Percentiles rank a stretch among this genome's conserved stretches.
phyloP scores from a whole-genome alignment of 2,329 filamentous ascomycete genomes.

The Sporothrix sp. region DNA sequence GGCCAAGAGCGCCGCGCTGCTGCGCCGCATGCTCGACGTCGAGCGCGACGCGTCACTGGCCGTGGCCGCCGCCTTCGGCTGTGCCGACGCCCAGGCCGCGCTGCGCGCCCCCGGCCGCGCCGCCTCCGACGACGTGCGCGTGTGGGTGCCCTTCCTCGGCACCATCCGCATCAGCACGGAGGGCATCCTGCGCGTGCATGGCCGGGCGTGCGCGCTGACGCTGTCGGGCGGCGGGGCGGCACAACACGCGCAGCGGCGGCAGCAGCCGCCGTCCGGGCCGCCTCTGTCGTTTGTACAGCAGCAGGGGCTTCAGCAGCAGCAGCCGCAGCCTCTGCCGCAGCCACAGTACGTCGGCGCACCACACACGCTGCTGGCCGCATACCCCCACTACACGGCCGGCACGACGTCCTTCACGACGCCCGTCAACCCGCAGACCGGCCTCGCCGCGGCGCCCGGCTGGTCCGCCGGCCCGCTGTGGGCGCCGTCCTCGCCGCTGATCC shows the following conservation, averaged over 20 bases:
- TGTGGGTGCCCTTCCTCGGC: slow-evolving; percentile 36
- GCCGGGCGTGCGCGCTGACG: background rate
- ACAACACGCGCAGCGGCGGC: background rate
- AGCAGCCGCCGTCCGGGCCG: background rate
- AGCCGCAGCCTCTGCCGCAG: background rate
- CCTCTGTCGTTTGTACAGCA: background rate
- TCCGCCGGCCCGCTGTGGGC: background rate
- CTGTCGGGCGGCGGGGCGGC: background rate
- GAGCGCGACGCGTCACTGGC: slow-evolving; percentile 22
- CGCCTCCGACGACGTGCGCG: slow-evolving; percentile 16
- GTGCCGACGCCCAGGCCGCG: background rate
- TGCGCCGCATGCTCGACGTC: slow-evolving; percentile 29
- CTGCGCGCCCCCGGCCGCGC: background rate
- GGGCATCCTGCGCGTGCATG: slow-evolving; percentile 9
- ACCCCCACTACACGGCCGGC: background rate
- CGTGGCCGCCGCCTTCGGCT: background rate
- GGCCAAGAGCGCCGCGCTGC: slow-evolving; percentile 24
- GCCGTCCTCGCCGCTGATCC: background rate
- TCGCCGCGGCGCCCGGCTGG: slow-evolving; percentile 3
- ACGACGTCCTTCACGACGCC: background rate
- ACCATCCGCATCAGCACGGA: slow-evolving; percentile 26
- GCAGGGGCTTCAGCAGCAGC: background rate
- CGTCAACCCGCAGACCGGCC: background rate
- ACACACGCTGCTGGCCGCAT: background rate
- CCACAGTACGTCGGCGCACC: too few relatives aligned